Evolutionary conservation across 179 eudicot species (phyloP).

Genomic region (Beta corolliflora): DNA sequence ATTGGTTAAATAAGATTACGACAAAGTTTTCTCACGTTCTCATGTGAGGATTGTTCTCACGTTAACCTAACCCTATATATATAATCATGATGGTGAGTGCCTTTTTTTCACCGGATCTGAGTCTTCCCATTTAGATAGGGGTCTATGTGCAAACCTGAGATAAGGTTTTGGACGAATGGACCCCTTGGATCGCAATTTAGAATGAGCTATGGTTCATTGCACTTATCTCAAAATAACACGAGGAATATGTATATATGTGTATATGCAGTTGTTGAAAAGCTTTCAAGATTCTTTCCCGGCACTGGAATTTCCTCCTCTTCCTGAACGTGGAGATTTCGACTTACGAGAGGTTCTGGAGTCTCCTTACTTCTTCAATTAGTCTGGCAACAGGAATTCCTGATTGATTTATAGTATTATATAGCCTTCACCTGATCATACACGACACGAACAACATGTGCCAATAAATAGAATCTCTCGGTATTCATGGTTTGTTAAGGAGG

Average conservation of each 20-base stretch:
- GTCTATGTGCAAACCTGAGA: too few relatives aligned
- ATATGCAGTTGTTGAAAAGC: conserved; percentile 67
- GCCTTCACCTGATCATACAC: conserved; percentile 16
- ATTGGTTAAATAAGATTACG: too few relatives aligned
- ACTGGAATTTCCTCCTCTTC: conserved; percentile 80
- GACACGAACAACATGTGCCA: not conserved
- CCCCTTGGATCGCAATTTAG: not conserved
- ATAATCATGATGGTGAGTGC: too few relatives aligned
- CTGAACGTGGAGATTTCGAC: conserved; percentile 94
- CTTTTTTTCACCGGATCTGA: too few relatives aligned
- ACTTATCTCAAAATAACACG: too few relatives aligned
- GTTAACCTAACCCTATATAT: too few relatives aligned
- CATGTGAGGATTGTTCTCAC: too few relatives aligned
- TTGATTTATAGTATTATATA: conserved; percentile 12
- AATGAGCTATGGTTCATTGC: not conserved
- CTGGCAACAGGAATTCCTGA: not conserved
- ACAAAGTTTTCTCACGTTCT: too few relatives aligned
- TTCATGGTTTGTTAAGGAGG: not conserved
- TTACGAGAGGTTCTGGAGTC: conserved; percentile 76
- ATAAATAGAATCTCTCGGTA: not conserved
- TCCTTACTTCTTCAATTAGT: conserved; percentile 89
- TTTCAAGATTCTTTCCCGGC: conserved; percentile 72
- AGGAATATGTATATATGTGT: not conserved
- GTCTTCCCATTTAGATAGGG: too few relatives aligned
- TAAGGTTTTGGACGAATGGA: too few relatives aligned